Conservation (phyloP, 805 yeast genomes). For the Candida michaelii region DNA sequence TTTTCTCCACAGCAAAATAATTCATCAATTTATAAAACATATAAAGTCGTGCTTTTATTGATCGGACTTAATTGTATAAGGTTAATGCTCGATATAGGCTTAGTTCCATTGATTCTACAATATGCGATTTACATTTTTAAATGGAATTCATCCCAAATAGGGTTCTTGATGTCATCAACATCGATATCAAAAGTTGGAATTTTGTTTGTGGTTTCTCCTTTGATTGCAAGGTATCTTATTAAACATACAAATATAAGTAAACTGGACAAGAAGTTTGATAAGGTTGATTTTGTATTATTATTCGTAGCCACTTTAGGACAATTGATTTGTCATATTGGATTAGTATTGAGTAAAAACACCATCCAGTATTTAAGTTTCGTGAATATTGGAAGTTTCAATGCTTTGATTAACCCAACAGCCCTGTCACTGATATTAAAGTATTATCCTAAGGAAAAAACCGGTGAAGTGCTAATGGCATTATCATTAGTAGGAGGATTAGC, state of each 20-base stretch:
- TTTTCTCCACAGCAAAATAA: slow-evolving; percentile 7
- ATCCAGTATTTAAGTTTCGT: slow-evolving; percentile 28
- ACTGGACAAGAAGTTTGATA: slow-evolving; percentile 44
- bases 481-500: slow-evolving; percentile 12
- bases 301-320: slow-evolving; percentile 35
- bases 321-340: slow-evolving; percentile 31
- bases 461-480: slow-evolving; percentile 14
- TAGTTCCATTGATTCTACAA: slow-evolving; percentile 43
- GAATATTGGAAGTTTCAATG: slow-evolving; percentile 43
- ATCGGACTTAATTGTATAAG: slow-evolving; percentile 1
- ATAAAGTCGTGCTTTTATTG: not conserved
- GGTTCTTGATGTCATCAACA: slow-evolving; percentile 48
- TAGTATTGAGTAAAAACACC: slow-evolving; percentile 23
- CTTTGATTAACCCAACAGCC: slow-evolving; percentile 51
- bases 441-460: slow-evolving; percentile 44
- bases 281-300: slow-evolving; percentile 42
- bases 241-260: slow-evolving; percentile 24
- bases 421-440: slow-evolving; percentile 58
- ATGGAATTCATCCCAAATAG: slow-evolving; percentile 54
- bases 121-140: slow-evolving; percentile 51
- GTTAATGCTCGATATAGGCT: slow-evolving; percentile 20
- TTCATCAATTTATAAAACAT: not conserved
- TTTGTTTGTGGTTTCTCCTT: slow-evolving; percentile 51
- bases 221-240: slow-evolving; percentile 28
- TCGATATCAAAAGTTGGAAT: slow-evolving; percentile 43